phyloP scores from a whole-genome alignment of 306 rosid genomes.

The Malus sylvestris region DNA sequence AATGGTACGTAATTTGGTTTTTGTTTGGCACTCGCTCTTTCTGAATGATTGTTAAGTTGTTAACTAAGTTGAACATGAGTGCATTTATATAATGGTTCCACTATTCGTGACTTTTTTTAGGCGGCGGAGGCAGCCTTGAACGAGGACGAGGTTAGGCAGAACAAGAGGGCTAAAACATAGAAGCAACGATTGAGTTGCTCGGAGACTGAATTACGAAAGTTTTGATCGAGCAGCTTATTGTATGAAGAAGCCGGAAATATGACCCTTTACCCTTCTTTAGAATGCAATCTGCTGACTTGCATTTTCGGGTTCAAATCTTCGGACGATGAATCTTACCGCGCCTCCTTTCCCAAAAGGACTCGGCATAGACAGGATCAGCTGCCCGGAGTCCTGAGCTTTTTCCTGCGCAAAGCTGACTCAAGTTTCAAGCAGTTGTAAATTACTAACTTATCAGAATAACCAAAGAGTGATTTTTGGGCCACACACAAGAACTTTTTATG shows the following conservation, averaged over 20 bases:
- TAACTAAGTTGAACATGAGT: background rate
- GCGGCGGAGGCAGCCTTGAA: conserved; percentile 9
- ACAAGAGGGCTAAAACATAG: conserved; percentile 9
- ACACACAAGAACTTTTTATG: background rate
- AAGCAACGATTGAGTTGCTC: background rate
- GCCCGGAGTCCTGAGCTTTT: background rate
- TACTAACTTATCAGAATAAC: conserved; percentile 2
- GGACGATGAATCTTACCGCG: background rate
- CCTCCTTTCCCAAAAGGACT: background rate
- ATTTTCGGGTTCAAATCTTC: background rate
- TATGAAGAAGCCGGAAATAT: background rate
- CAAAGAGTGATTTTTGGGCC: background rate
- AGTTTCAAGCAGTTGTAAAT: background rate
- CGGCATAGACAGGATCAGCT: background rate
- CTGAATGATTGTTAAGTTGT: background rate
- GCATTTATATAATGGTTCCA: background rate
- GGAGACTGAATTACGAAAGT: background rate
- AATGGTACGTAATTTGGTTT: background rate
- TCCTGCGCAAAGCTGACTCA: background rate
- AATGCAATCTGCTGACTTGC: background rate
- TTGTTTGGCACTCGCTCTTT: background rate
- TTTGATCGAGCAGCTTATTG: background rate
- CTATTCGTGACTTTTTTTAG: background rate
- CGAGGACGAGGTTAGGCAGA: conserved; percentile 13
- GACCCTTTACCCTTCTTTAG: background rate